Evolutionary conservation across 2,329 filamentous ascomycete genomes (phyloP), one percentile per base, ranked within the genome.

Genomic region (Pseudogymnoascus sp.): DNA sequence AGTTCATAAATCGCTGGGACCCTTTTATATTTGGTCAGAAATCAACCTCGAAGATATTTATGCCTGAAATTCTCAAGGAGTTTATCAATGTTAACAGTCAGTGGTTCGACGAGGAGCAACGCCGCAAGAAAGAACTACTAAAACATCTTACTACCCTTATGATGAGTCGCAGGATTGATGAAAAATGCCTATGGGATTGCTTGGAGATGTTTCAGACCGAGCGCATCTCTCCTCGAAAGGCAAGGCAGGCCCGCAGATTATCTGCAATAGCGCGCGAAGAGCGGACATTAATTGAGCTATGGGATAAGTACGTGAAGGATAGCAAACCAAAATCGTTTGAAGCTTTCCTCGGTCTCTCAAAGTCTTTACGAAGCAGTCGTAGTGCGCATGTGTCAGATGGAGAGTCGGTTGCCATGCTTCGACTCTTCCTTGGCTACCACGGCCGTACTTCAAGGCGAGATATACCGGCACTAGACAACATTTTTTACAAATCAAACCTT

Each of bases 1-100:
- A 73, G 8, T 74, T 70, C 37, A 65, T 73, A 14, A 68, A 67
- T 25, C 57, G 63, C 7, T 74, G 71, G 71, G 73, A 74, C 43
- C 66, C 67, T 11, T 74, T 73, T 39, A 62, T 63, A 21, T 60
- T 62, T 25, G 19, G 31, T 71, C 48, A 68, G 37, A 67, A 68
- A 14, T 63, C 71, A 13, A 72, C 68, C 1, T 67, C 65, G 25
- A 65, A 64, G 14, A 67, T 61, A 16, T 68, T 65, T 39, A 64
- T 73, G 6, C 57, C 65, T 5, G 48, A 67, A 4, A 65, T 69
- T 3, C 63, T 72, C 7, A 5, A 63, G 14, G 64, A 66, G 6
- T 74, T 74, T 61, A 65, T 69, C 1, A 62, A 69, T 11, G 36
- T 31, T 1, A 70, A 73, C 16, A 67, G 66, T 11, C 10, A 28